A percentile compares a stretch with the other conserved stretches of the same genome.
Conservation (phyloP, 768 basidiomycete species). For the Floccularia luteovirens region DNA sequence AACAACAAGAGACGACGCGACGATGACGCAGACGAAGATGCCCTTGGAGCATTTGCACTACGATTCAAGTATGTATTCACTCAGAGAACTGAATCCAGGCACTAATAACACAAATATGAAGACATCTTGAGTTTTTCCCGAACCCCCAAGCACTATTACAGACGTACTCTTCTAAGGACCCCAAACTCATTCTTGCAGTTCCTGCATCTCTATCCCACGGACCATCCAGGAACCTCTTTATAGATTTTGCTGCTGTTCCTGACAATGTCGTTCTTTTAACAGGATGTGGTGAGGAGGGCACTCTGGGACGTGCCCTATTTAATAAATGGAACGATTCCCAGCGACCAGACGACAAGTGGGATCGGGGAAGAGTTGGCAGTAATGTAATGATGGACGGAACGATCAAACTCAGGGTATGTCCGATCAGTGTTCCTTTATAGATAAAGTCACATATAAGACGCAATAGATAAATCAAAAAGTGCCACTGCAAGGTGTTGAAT, state of each 20-base stretch:
- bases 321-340: conserved; percentile 84
- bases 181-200: conserved; percentile 90
- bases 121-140: conserved; percentile 89
- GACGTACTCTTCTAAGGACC: conserved; percentile 78
- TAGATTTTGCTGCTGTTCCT: conserved; percentile 74
- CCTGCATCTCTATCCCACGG: conserved; percentile 92
- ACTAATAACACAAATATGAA: conserved; percentile 20
- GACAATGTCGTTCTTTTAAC: conserved; percentile 89
- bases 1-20: conserved; percentile 49
- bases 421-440: background rate
- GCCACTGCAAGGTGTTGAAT: conserved; percentile 80
- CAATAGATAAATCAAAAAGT: conserved; percentile 81
- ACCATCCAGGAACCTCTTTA: conserved; percentile 79
- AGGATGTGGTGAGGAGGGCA: conserved; percentile 68
- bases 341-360: conserved; percentile 77
- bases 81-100: background rate
- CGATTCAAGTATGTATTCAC: conserved; percentile 72
- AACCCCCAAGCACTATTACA: conserved; percentile 75
- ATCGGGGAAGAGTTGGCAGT: conserved; percentile 82
- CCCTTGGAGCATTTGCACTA: conserved; percentile 77
- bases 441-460: conserved; percentile 2
- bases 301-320: conserved; percentile 72
- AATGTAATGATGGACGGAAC: conserved; percentile 76
- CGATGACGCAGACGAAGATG: conserved; percentile 75
- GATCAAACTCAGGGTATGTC: conserved; percentile 56